These are phyloP conservation scores for Phallus indusiatus DNA, from an alignment of 768 basidiomycete species.

Conservation along the genomic window DNA sequence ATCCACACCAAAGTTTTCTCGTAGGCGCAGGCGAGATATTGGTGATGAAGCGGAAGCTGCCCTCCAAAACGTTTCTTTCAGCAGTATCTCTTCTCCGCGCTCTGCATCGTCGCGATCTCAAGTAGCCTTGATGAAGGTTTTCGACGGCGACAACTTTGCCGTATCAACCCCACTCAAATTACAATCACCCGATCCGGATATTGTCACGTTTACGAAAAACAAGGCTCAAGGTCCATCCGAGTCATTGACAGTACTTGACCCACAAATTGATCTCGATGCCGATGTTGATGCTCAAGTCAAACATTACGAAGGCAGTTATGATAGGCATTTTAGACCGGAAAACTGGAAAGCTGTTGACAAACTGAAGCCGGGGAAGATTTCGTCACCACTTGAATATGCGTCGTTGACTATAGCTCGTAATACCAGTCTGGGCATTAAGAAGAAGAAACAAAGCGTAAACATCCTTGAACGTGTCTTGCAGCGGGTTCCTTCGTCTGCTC, in stretches of 20 bases:
- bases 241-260: not conserved
- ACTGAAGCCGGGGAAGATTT: not conserved
- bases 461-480: not conserved
- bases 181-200: not conserved
- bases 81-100: too few species aligned
- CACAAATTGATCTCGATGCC: not conserved
- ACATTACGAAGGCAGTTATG: not conserved
- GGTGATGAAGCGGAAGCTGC: not conserved
- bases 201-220: not conserved
- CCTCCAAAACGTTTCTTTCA: not conserved
- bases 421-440: not conserved
- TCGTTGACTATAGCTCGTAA: not conserved
- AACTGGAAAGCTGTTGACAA: not conserved
- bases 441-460: not conserved
- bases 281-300: not conserved
- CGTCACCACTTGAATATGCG: constrained; percentile 2
- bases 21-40: not conserved
- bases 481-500: not conserved
- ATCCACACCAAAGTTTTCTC: not conserved
- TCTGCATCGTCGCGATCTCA: too few species aligned
- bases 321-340: not conserved
- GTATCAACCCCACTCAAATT: not conserved
- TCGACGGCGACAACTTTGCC: not conserved
- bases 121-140: not conserved
- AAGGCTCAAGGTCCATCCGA: not conserved